phyloP scores from a whole-genome alignment of 805 yeast genomes.

The Zygosaccharomyces gambellarensis region DNA sequence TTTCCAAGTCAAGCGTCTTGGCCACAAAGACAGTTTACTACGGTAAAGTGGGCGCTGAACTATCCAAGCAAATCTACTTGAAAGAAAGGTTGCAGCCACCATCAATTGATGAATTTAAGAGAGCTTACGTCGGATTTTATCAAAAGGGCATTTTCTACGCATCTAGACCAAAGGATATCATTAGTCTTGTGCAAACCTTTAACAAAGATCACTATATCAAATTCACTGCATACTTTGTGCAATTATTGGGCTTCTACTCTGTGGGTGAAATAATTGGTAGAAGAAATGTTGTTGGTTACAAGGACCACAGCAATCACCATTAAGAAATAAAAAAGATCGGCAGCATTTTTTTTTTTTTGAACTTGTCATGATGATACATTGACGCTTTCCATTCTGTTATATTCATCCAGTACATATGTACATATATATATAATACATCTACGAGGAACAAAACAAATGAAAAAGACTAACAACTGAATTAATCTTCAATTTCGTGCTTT shows the following conservation, averaged over 20 bases:
- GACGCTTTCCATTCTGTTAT: slow-evolving; percentile 11
- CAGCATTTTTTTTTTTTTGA: background rate
- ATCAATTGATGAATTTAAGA: slow-evolving; percentile 64
- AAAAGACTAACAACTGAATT: background rate
- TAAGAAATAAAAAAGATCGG: background rate
- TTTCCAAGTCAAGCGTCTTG: slow-evolving; percentile 24
- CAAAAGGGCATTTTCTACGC: slow-evolving; percentile 41
- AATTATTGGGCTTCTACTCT: slow-evolving; percentile 84
- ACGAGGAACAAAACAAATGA: slow-evolving; percentile 1
- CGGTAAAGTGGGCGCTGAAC: slow-evolving; percentile 53
- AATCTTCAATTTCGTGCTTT: slow-evolving; percentile 30
- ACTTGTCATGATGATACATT: slow-evolving; percentile 3
- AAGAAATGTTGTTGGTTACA: slow-evolving; percentile 87
- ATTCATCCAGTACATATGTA: slow-evolving; percentile 14
- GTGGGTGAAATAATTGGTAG: slow-evolving; percentile 96
- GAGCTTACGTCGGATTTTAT: slow-evolving; percentile 58
- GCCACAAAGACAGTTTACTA: slow-evolving; percentile 70
- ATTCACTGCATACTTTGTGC: slow-evolving; percentile 73
- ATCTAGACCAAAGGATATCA: slow-evolving; percentile 57
- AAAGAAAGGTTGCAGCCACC: slow-evolving; percentile 96
- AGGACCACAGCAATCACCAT: slow-evolving; percentile 25
- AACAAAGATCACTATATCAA: slow-evolving; percentile 55
- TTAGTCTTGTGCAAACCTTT: slow-evolving; percentile 43
- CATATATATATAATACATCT: slow-evolving; percentile 12
- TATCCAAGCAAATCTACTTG: slow-evolving; percentile 63